Base-by-base conservation (phyloP, 148 eudicot genomes). In the Rhododendron ovatum region DNA sequence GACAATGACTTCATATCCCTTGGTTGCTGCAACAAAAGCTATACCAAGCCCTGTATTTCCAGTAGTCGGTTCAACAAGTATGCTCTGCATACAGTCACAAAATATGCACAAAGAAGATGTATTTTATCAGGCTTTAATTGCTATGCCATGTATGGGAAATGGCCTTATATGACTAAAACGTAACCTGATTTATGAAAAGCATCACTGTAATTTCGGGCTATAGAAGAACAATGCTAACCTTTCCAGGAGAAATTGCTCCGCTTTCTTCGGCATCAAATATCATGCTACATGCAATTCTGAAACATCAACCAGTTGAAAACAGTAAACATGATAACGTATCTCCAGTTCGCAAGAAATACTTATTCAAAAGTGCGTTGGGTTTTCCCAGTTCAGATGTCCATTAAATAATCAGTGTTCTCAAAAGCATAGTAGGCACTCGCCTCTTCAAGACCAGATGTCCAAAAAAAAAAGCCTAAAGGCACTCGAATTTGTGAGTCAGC, bases 21-120 rank as follows among this genome's bases (percentile, higher is more conserved):
- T 94, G 15, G 91, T 84, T 86, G 96, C 95, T 61, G 94, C 95
- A 69, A 91, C 93, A 87, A 93, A 94, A 86, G 95, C 95, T 82
- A 94, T 88, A 79, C 90, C 94, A 47, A 94, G 90, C 79, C 96
- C 94, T 45, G 96, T 94, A 85, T 94, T 92, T 88, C 96, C 96
- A 87, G 89, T 94, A 73, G 94, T 91, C n/a, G 96, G 92, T 86
- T 90, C 94, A 83, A 94, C 96, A 85, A 94, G 88, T 88, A 91
- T 85, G 87, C 87, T 92, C 96, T 94, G 88, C 87, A 83, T 14
- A 78, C 26, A 0, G 35, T 39, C 9, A 43, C 26, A 61, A 59
- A 12, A 83, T 50, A 39, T 24, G 8, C 24, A 74, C 48, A 17
- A 24, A 47, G 39, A 11, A 33, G 2, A 55, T 59, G 50, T 30